These are phyloP conservation scores for Hericium rajendrae DNA, from an alignment of 768 basidiomycete genomes.

Conservation along the genomic window DNA sequence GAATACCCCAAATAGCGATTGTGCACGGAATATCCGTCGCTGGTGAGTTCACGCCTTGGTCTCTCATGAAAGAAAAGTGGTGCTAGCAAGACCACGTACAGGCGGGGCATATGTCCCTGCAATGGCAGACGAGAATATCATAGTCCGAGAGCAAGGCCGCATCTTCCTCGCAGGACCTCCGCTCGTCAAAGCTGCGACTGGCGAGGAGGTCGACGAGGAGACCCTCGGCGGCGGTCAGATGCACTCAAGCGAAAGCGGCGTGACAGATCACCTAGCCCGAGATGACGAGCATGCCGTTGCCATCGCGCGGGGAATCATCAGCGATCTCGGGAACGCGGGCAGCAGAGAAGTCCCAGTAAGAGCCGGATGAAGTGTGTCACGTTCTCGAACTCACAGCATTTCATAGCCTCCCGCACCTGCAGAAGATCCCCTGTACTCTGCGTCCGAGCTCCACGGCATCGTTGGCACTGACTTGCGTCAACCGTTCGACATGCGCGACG, in stretches of 20 bases:
- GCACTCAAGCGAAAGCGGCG: slow-evolving; percentile 88
- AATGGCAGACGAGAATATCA: slow-evolving; percentile 93
- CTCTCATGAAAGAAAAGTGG: neutral
- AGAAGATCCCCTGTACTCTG: slow-evolving; percentile 70
- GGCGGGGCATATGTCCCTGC: slow-evolving; percentile 87
- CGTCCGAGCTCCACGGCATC: slow-evolving; percentile 80
- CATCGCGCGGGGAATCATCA: slow-evolving; percentile 66
- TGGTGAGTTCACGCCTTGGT: slow-evolving; percentile 28
- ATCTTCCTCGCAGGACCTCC: slow-evolving; percentile 95
- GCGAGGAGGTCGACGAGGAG: slow-evolving; percentile 89
- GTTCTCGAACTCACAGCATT: neutral
- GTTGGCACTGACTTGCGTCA: slow-evolving; percentile 86
- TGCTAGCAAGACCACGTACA: neutral
- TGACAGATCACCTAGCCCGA: slow-evolving; percentile 79
- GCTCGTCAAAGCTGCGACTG: slow-evolving; percentile 89
- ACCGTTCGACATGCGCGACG: slow-evolving; percentile 88
- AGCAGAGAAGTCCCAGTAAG: slow-evolving; percentile 41
- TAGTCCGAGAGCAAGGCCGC: slow-evolving; percentile 82
- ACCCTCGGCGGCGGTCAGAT: slow-evolving; percentile 83
- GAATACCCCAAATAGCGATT: slow-evolving; percentile 85
- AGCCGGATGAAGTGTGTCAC: slow-evolving; percentile 4
- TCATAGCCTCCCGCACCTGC: slow-evolving; percentile 44
- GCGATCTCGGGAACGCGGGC: slow-evolving; percentile 65
- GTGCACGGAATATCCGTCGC: slow-evolving; percentile 95
- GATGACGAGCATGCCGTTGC: slow-evolving; percentile 81